A percentile compares a stretch with the other conserved stretches of the same genome.
phyloP scores from a whole-genome alignment of 2,329 filamentous ascomycete genomes.

The Fusarium drepaniforme region DNA sequence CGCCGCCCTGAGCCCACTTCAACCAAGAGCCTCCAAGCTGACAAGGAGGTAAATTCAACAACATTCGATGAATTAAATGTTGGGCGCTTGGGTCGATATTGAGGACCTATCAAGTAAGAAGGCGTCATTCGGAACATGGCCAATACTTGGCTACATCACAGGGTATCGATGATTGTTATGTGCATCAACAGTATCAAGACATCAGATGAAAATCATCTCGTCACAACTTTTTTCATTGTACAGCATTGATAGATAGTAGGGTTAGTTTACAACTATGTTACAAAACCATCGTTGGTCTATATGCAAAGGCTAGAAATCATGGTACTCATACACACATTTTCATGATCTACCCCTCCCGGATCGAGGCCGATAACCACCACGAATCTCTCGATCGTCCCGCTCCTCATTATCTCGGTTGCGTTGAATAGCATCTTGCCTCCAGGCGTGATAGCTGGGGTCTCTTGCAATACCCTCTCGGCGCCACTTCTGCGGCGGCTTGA shows the following conservation, averaged over 20 bases:
- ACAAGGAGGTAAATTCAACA: constrained; percentile 22
- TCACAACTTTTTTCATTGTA: background rate
- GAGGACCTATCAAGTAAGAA: background rate
- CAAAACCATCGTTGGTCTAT: constrained; percentile 31
- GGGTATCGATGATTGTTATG: too few relatives aligned
- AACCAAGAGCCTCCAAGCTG: constrained; percentile 17
- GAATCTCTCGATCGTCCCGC: constrained; percentile 40
- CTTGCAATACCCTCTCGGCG: constrained; percentile 65
- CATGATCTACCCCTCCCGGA: constrained; percentile 12
- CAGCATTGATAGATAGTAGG: constrained; percentile 32
- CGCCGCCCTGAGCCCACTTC: constrained; percentile 30
- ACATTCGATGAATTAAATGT: constrained; percentile 3
- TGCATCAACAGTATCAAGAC: background rate
- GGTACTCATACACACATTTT: constrained; percentile 22
- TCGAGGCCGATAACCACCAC: constrained; percentile 5
- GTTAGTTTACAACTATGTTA: constrained; percentile 38
- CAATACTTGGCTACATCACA: background rate
- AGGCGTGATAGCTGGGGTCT: constrained; percentile 57
- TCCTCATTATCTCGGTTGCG: constrained; percentile 48
- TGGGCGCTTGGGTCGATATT: background rate
- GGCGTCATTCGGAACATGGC: background rate
- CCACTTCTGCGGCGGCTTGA: constrained; percentile 73
- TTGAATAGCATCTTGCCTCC: constrained; percentile 44
- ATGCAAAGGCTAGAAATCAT: constrained; percentile 23
- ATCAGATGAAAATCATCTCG: background rate